Evolutionary conservation across 768 basidiomycete genomes (phyloP).

Genomic region (Melanogaster broomeanus): DNA sequence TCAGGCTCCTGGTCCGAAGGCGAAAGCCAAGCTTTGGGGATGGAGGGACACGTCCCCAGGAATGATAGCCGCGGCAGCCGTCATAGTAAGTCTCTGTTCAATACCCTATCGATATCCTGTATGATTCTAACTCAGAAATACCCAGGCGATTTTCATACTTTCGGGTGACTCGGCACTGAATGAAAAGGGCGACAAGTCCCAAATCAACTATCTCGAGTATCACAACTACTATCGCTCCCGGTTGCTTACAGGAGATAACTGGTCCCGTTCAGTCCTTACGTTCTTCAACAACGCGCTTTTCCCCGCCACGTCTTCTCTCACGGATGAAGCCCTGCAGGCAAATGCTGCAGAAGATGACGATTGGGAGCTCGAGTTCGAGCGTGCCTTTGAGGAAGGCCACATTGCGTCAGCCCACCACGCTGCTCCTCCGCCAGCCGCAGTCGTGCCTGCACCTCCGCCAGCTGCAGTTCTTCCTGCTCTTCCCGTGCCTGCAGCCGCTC

Average conservation of each 20-base stretch:
- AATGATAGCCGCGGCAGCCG: slow-evolving; percentile 3
- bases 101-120: neutral
- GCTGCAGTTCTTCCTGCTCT: too few species aligned
- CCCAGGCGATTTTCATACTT: slow-evolving; percentile 5
- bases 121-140: neutral
- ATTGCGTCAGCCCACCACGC: too few species aligned
- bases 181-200: neutral
- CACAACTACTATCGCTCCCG: neutral
- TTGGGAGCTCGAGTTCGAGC: neutral
- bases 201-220: neutral
- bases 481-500: too few species aligned
- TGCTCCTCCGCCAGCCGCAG: too few species aligned
- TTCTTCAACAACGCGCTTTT: too few species aligned
- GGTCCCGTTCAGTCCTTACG: too few species aligned
- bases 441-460: too few species aligned
- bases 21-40: slow-evolving; percentile 4
- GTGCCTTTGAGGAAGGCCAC: neutral
- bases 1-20: neutral
- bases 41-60: neutral
- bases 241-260: too few species aligned
- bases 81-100: neutral
- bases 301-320: too few species aligned
- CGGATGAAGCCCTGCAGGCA: too few species aligned
- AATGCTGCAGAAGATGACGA: neutral
- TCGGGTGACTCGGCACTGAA: neutral